Evolutionary conservation across 345 rosid species (phyloP), one percentile per base, ranked within the genome.

Genomic region (Salix arbutifolia): DNA sequence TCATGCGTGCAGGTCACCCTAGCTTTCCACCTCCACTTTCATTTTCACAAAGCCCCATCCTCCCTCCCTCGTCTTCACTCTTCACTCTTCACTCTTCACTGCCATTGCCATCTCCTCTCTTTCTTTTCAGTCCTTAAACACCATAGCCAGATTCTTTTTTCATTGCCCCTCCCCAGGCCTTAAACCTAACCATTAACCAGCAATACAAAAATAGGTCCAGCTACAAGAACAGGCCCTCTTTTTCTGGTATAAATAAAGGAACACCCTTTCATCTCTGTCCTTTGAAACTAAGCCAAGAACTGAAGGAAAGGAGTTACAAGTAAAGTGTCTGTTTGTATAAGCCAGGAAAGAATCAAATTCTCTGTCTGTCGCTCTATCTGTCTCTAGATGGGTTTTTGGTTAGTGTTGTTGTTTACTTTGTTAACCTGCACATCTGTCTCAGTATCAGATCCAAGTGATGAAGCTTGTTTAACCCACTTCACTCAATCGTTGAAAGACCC

Each of bases 401-500:
- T 62, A 69, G 77, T 78, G 77, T 44, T 87, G 6, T 6, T 83
- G 18, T 2, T 91, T n/a, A 48, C 82, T 6, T 67, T 88, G 65
- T 70, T 90, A 33, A 69, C 83, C 1, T 78, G 46, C 74, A 75
- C 86, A 40, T 73, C 82, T 11, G 89, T 82, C 56, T 73, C 80
- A 11, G 72, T 77, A 68, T 83, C 91, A 69, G 93, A 92, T 83
- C 89, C 94, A 31, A 84, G 61, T 87, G 97, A 92, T 82, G 94
- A 88, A 60, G 79, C 90, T 3, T 92, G 97, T n/a, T 76, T 92
- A 16, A 81, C 86, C 72, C 89, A 89, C 37, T 71, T 82, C 19
- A 70, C 78, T 13, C 77, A 84, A 53, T 87, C 90, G 35, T 79
- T 95, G n/a, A 79, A 86, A 83, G 97, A 91, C 87, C 96, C 97